phyloP scores from a whole-genome alignment of 129 eudicot species.

The Daucus carota region DH1_v3.0 NC_030382.2:42331001-42331500 shows the following conservation, averaged over 20 bases:
- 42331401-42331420: not conserved
- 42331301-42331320: not conserved
- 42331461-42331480: not conserved
- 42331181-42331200: not conserved
- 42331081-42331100: constrained; percentile 2
- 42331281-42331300: not conserved
- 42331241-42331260: not conserved
- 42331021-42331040: too few species aligned
- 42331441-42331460: not conserved
- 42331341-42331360: constrained; percentile 5
- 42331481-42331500: not conserved
- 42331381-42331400: not conserved
- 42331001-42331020: too few species aligned
- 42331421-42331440: not conserved
- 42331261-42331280: not conserved
- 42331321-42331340: not conserved
- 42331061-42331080: not conserved
- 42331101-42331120: not conserved
- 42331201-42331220: not conserved
- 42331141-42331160: constrained; percentile 7
- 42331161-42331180: not conserved
- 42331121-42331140: constrained; percentile 5
- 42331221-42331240: not conserved
- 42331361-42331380: not conserved
- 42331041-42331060: not conserved